phyloP scores from a whole-genome alignment of 2,329 filamentous ascomycete genomes.

The Davidsoniella neocaledoniae region DNA sequence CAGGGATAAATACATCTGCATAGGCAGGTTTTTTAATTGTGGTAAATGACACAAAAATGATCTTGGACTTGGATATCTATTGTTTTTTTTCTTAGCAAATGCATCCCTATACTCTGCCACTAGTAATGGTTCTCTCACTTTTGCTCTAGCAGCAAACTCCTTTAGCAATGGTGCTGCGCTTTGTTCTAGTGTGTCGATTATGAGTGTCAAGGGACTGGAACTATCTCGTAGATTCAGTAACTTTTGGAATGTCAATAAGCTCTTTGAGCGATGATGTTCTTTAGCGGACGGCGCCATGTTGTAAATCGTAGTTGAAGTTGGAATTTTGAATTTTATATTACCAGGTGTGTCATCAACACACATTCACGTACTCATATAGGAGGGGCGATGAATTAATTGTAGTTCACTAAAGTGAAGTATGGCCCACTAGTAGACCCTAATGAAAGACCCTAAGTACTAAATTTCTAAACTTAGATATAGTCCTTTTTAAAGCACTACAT shows the following conservation, averaged over 20 bases:
- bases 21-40: slow-evolving; percentile 48
- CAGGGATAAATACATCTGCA: slow-evolving; percentile 51
- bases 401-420: background rate
- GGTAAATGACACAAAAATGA: slow-evolving; percentile 64
- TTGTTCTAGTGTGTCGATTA: slow-evolving; percentile 77
- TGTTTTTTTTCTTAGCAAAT: background rate
- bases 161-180: slow-evolving; percentile 49
- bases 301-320: background rate
- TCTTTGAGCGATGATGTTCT: slow-evolving; percentile 64
- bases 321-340: background rate
- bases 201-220: slow-evolving; percentile 69
- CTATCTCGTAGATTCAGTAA: slow-evolving; percentile 62
- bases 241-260: slow-evolving; percentile 67
- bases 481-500: no score
- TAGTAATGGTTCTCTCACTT: slow-evolving; percentile 29
- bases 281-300: slow-evolving; percentile 39
- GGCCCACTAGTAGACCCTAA: background rate
- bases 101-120: background rate
- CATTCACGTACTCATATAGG: no score
- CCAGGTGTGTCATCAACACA: no score
- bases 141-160: slow-evolving; percentile 62
- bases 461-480: no score
- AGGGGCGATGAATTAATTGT: background rate
- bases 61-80: slow-evolving; percentile 41
- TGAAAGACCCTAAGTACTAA: background rate